Evolutionary conservation across 768 basidiomycete genomes (phyloP).

Genomic region (Calocybe gangraenosa): DNA sequence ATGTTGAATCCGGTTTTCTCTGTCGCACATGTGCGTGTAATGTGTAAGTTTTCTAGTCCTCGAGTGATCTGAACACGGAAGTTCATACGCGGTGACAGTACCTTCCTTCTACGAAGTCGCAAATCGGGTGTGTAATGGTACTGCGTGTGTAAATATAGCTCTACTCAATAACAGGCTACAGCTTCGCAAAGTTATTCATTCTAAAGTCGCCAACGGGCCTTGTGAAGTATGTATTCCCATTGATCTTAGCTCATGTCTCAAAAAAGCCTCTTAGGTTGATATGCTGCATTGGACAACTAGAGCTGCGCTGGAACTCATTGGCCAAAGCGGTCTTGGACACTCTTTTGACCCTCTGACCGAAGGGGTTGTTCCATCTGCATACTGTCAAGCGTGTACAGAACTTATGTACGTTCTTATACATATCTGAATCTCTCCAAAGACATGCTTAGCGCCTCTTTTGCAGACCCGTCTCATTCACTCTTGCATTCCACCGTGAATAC

Average conservation of each 20-base stretch:
- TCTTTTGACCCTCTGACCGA: slow-evolving; percentile 26
- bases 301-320: slow-evolving; percentile 27
- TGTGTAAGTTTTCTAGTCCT: slow-evolving; percentile 13
- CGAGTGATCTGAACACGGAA: no score
- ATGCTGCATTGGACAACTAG: slow-evolving; percentile 24
- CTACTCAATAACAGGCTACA: no score
- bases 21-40: slow-evolving; percentile 27
- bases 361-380: slow-evolving; percentile 22
- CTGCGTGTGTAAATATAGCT: no score
- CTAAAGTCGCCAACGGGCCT: slow-evolving; percentile 10
- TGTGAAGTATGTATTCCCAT: slow-evolving; percentile 9
- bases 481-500: slow-evolving; percentile 17
- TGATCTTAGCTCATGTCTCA: neutral
- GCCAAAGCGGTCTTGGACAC: slow-evolving; percentile 26
- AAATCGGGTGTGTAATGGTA: no score
- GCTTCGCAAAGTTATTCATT: slow-evolving; percentile 9
- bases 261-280: slow-evolving; percentile 18
- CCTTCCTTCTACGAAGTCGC: no score
- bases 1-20: slow-evolving; percentile 38
- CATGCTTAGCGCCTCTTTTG: neutral
- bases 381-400: slow-evolving; percentile 22
- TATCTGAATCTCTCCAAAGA: neutral
- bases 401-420: slow-evolving; percentile 20
- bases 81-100: no score
- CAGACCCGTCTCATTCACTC: slow-evolving; percentile 7